Conservation (phyloP, 2,329 filamentous ascomycete species). For the Alternaria solani region DNA sequence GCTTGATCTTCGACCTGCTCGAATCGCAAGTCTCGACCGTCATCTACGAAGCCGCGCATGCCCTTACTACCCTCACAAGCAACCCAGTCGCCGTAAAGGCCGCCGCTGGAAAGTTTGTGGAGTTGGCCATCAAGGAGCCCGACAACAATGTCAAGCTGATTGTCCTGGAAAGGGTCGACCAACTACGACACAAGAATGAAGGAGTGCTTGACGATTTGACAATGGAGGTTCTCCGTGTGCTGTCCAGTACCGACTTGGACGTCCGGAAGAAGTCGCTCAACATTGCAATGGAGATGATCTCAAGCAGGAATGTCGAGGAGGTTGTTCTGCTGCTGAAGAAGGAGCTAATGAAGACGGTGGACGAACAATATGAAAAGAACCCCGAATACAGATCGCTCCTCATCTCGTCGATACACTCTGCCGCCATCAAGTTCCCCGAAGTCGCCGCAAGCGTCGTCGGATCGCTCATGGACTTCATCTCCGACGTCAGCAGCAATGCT, state of each 20-base stretch:
- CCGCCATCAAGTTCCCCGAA: conserved; percentile 98
- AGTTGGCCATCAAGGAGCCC: conserved; percentile 94
- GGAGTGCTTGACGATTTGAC: conserved; percentile 91
- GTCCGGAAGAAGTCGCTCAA: conserved; percentile 89
- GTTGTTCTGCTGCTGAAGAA: conserved; percentile 97
- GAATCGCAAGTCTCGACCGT: conserved; percentile 94
- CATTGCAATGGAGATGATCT: conserved; percentile 96
- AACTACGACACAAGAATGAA: conserved; percentile 85
- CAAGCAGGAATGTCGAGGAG: conserved; percentile 98
- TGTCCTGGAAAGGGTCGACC: conserved; percentile 91
- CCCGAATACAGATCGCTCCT: conserved; percentile 74
- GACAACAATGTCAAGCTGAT: conserved; percentile 99
- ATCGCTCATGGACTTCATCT: conserved; percentile 98
- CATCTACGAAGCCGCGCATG: conserved; percentile 96
- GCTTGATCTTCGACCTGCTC: conserved; percentile 94
- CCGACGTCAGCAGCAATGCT: conserved; percentile 97
- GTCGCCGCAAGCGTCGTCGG: conserved; percentile 96
- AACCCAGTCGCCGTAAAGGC: conserved; percentile 98
- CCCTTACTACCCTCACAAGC: conserved; percentile 88
- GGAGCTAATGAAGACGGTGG: conserved; percentile 94
- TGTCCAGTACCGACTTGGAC: conserved; percentile 95
- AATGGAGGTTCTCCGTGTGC: conserved; percentile 95
- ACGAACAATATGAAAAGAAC: conserved; percentile 95
- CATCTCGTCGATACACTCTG: conserved; percentile 97
- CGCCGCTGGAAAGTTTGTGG: conserved; percentile 93